These are phyloP conservation scores for Astrephomene gubernaculifera DNA, from an alignment of 139 green algal genomes.

Conservation along the genomic window DNA sequence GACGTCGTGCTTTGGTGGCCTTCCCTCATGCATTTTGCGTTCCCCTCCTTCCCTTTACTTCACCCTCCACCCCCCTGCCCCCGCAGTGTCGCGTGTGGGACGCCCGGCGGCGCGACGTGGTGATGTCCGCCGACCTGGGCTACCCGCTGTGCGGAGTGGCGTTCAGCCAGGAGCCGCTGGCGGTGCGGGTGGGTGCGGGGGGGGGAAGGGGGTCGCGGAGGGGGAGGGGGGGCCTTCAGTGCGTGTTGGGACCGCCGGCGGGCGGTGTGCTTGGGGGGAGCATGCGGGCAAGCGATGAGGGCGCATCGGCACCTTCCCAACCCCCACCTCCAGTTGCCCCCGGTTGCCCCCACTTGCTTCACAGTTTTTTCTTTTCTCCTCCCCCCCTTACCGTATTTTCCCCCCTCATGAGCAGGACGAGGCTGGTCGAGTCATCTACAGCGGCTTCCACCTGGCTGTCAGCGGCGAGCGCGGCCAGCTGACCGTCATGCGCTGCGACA, in stretches of 20 bases:
- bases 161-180: constrained; percentile 46
- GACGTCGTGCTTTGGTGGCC: too few relatives aligned
- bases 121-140: constrained; percentile 36
- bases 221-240: background rate
- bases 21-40: too few relatives aligned
- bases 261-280: too few relatives aligned
- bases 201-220: background rate
- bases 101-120: constrained; percentile 38
- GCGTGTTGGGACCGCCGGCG: background rate
- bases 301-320: too few relatives aligned
- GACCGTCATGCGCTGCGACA: constrained; percentile 57
- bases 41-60: background rate
- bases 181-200: background rate
- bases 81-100: constrained; percentile 62
- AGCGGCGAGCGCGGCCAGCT: constrained; percentile 51
- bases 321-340: too few relatives aligned
- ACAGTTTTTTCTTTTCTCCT: too few relatives aligned
- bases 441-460: constrained; percentile 61
- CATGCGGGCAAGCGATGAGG: too few relatives aligned
- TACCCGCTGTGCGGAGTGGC: constrained; percentile 45
- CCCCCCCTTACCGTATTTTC: background rate
- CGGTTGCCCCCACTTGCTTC: too few relatives aligned
- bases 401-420: constrained; percentile 20
- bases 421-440: background rate
- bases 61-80: background rate